Conservation (phyloP, 768 basidiomycete genomes). For the Strobilomyces confusus region DNA sequence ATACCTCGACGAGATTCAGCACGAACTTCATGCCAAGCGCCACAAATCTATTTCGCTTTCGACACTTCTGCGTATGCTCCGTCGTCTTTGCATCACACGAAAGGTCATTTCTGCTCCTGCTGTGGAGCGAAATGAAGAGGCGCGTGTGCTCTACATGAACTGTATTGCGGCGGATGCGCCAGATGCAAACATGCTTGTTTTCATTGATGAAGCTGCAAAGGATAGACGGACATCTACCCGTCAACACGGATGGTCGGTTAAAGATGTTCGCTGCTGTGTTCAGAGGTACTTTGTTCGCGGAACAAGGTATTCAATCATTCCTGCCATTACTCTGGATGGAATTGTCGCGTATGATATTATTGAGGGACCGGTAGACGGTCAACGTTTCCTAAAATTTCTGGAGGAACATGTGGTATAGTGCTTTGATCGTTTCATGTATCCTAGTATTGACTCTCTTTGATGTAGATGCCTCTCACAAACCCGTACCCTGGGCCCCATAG, state of each 20-base stretch:
- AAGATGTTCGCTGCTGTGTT: background rate
- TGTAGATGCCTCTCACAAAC: background rate
- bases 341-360: slow-evolving; percentile 19
- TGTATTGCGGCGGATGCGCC: too few relatives aligned
- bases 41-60: too few relatives aligned
- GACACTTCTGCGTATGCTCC: too few relatives aligned
- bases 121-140: too few relatives aligned
- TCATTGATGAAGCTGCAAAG: background rate
- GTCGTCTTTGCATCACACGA: background rate
- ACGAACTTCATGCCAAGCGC: too few relatives aligned
- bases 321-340: slow-evolving; percentile 17
- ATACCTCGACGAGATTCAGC: too few relatives aligned
- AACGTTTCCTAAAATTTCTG: slow-evolving; percentile 6
- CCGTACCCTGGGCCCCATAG: background rate
- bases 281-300: background rate
- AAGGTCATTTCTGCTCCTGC: background rate
- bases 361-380: slow-evolving; percentile 10
- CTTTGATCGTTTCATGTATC: too few relatives aligned
- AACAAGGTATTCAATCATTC: slow-evolving; percentile 14
- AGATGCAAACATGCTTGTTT: background rate
- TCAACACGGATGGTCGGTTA: background rate
- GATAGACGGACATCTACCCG: background rate
- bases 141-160: too few relatives aligned
- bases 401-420: slow-evolving; percentile 7
- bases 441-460: too few relatives aligned